Evolutionary conservation across 306 rosid genomes (phyloP).

Genomic region (Mimosa pudica): DNA sequence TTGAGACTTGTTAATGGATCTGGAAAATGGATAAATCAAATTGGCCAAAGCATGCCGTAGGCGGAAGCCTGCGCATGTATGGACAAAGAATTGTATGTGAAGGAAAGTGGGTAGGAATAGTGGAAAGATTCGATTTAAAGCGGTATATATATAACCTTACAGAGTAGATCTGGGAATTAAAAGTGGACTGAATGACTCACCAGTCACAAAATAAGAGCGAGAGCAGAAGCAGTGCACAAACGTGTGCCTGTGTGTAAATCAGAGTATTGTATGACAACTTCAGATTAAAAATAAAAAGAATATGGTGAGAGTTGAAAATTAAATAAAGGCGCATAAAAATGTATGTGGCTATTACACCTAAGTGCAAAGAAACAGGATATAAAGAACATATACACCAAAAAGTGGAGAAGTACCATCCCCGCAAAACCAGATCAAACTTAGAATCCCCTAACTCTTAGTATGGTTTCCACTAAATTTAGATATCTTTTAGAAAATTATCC

Average conservation of each 20-base stretch:
- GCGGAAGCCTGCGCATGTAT: not conserved
- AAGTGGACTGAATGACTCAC: not conserved
- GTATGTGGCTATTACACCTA: not conserved
- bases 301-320: no score
- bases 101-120: not conserved
- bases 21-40: not conserved
- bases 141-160: not conserved
- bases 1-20: no score
- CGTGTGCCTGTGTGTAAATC: not conserved
- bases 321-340: no score
- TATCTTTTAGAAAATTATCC: not conserved
- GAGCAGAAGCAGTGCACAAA: not conserved
- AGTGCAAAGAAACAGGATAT: slow-evolving; percentile 1
- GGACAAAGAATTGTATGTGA: no score
- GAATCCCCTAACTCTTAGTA: no score
- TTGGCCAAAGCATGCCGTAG: not conserved
- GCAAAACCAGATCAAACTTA: no score
- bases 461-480: not conserved
- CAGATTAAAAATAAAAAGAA: no score
- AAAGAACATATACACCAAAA: not conserved
- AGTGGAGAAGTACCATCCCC: not conserved
- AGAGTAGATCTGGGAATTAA: slow-evolving; percentile 21
- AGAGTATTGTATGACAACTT: not conserved
- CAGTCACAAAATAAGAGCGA: not conserved
- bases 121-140: not conserved